A percentile compares a stretch with the other conserved stretches of the same genome.
Evolutionary conservation across 2,329 filamentous ascomycete genomes (phyloP).

Genomic region (Sporothrix dimorphospora): DNA sequence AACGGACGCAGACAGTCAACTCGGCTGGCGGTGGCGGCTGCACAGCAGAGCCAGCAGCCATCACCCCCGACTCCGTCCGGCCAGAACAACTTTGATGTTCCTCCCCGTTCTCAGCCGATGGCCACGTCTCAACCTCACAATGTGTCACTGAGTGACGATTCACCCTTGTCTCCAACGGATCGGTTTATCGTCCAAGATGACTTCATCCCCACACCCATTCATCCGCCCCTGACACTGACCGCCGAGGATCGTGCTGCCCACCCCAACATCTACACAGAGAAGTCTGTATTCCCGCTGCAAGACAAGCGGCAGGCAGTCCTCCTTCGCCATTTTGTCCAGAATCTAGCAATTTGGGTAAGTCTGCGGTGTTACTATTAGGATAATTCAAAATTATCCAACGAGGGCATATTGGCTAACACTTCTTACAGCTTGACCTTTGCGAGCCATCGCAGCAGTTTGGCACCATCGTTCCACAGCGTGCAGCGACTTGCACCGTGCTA

Average conservation of each 20-base stretch:
- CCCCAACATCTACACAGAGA: constrained; percentile 35
- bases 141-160: neutral
- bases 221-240: constrained; percentile 2
- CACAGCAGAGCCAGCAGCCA: neutral
- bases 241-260: constrained; percentile 1
- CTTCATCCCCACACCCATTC: neutral
- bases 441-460: constrained; percentile 54
- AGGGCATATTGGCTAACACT: neutral
- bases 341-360: constrained; percentile 44
- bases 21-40: neutral
- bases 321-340: constrained; percentile 42
- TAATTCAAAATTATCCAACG: too few species aligned
- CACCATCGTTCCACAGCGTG: constrained; percentile 56
- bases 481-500: constrained; percentile 54
- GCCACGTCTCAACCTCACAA: neutral
- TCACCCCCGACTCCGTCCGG: neutral
- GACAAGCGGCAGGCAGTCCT: constrained; percentile 39
- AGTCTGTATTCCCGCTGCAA: constrained; percentile 39
- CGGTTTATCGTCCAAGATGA: constrained; percentile 40
- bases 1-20: neutral
- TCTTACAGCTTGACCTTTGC: constrained; percentile 48
- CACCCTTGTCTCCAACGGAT: constrained; percentile 37
- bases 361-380: neutral
- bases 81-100: neutral
- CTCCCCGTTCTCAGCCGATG: neutral